Evolutionary conservation across 2,329 filamentous ascomycete species (phyloP).

Genomic region (Mollisiaceae sp.): DNA sequence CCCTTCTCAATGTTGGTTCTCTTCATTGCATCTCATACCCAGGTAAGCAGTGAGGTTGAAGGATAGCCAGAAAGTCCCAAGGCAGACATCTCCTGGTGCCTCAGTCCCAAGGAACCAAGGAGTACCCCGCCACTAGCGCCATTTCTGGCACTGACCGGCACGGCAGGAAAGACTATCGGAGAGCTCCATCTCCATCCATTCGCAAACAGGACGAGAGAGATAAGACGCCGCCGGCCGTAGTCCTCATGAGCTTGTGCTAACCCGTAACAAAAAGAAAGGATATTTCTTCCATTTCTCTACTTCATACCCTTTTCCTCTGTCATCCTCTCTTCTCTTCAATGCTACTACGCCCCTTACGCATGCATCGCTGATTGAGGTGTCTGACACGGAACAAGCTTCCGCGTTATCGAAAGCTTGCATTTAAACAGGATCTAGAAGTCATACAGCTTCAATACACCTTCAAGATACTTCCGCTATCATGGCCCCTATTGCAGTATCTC

Average conservation of each 20-base stretch:
- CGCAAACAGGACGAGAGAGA: conserved; percentile 11
- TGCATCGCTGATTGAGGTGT: conserved; percentile 4
- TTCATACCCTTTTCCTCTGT: conserved; percentile 1
- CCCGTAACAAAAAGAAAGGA: conserved; percentile 12
- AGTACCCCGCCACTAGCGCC: conserved; percentile 22
- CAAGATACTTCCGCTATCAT: conserved; percentile 44
- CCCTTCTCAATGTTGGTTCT: neutral
- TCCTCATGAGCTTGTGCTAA: conserved; percentile 11
- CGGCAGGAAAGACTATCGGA: conserved; percentile 15
- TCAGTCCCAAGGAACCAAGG: neutral
- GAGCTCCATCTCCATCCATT: conserved; percentile 22
- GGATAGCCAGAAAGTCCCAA: neutral
- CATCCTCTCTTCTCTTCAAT: neutral
- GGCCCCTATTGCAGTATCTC: conserved; percentile 61
- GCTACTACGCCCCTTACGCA: neutral
- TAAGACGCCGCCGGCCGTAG: conserved; percentile 30
- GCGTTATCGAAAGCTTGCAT: neutral
- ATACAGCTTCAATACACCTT: conserved; percentile 2
- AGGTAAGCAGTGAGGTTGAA: neutral
- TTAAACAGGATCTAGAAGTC: neutral
- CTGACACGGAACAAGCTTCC: neutral
- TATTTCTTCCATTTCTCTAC: conserved; percentile 14
- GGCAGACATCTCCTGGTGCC: neutral
- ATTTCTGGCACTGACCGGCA: neutral
- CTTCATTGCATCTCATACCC: neutral